Evolutionary conservation across 305 asterid genomes (phyloP).

Genomic region (Caryopteris hybrid): DNA sequence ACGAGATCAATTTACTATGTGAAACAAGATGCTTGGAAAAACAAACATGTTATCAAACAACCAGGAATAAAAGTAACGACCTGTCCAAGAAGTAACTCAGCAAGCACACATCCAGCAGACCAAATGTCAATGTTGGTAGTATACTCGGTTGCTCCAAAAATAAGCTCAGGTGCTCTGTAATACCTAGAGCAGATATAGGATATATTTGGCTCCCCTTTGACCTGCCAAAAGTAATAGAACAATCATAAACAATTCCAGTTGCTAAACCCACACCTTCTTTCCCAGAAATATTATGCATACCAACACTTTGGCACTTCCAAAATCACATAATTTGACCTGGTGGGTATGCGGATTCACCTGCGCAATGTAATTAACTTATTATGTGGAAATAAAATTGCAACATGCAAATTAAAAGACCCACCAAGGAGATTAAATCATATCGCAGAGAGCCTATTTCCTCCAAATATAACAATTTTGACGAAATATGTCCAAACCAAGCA

Average conservation of each 20-base stretch:
- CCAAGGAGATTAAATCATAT: not conserved
- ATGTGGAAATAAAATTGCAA: not conserved
- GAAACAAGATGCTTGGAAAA: not conserved
- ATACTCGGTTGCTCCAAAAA: slow-evolving; percentile 98
- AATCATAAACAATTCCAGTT: not conserved
- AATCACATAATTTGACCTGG: slow-evolving; percentile 73
- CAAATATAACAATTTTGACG: not conserved
- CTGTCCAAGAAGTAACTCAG: slow-evolving; percentile 95
- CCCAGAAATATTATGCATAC: slow-evolving; percentile 26
- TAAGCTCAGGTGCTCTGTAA: slow-evolving; percentile 96
- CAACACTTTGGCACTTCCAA: slow-evolving; percentile 77
- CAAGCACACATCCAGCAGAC: slow-evolving; percentile 99
- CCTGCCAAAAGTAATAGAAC: slow-evolving; percentile 43
- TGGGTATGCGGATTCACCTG: slow-evolving; percentile 82
- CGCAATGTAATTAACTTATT: slow-evolving; percentile 20
- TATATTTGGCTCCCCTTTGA: slow-evolving; percentile 95
- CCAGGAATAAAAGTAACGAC: slow-evolving; percentile 23
- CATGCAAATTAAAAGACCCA: not conserved
- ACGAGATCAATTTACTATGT: no score
- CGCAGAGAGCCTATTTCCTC: not conserved
- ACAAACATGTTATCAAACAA: not conserved
- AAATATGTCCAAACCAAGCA: not conserved
- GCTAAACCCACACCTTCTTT: not conserved
- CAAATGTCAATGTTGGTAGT: slow-evolving; percentile 85
- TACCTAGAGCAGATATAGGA: slow-evolving; percentile 97